Conservation (phyloP, 345 rosid species). For the Cochlearia excelsa region DNA sequence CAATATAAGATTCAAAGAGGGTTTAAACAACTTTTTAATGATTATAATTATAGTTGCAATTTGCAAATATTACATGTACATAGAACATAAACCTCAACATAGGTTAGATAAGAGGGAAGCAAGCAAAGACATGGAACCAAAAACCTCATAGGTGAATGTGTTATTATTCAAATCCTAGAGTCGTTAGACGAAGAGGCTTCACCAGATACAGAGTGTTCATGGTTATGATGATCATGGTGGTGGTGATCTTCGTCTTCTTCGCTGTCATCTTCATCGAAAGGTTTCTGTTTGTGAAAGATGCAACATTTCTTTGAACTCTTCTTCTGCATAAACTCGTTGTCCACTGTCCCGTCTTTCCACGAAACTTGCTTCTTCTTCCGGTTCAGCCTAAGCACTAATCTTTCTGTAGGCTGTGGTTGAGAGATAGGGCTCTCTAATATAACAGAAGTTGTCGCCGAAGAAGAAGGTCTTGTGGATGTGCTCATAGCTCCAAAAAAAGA, state of each 20-base stretch:
- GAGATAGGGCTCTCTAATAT: conserved; percentile 41
- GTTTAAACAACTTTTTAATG: too few species aligned
- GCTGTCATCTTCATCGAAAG: conserved; percentile 86
- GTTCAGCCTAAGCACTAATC: conserved; percentile 63
- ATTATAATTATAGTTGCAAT: too few species aligned
- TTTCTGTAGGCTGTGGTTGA: conserved; percentile 40
- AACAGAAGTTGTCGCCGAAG: conserved; percentile 49
- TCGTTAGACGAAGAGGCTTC: conserved; percentile 36
- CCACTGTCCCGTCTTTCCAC: conserved; percentile 95
- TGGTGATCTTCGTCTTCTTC: conserved; percentile 59
- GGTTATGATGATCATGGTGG: conserved; percentile 33
- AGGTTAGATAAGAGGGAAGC: too few species aligned
- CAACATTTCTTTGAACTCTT: conserved; percentile 98
- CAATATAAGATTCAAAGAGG: too few species aligned
- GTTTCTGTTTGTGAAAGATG: conserved; percentile 88
- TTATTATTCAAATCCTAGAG: conserved; percentile 23
- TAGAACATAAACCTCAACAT: too few species aligned
- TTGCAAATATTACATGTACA: too few species aligned
- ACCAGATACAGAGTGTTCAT: conserved; percentile 24
- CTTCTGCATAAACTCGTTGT: conserved; percentile 95
- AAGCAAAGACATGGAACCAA: too few species aligned
- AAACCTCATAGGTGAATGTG: too few species aligned
- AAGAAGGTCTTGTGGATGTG: conserved; percentile 34
- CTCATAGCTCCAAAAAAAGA: conserved; percentile 34
- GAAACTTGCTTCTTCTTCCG: conserved; percentile 83